Percentiles rank a stretch among this genome's conserved stretches.
Conservation (phyloP, 2,329 filamentous ascomycete genomes). For the Cadophora sp. region DNA sequence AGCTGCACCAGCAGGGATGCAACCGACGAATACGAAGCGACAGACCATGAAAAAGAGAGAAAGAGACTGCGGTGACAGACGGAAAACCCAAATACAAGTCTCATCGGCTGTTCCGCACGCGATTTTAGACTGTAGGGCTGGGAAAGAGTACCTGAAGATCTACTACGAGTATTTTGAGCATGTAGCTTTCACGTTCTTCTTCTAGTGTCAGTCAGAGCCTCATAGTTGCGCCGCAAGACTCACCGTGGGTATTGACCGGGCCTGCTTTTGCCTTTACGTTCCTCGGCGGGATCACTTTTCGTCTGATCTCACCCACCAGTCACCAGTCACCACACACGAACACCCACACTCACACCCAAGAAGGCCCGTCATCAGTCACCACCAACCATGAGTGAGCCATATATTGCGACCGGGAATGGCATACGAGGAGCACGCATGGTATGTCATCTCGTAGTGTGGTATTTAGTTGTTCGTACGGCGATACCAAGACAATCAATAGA, state of each 20-base stretch:
- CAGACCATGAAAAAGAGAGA: not conserved
- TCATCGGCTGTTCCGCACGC: slow-evolving; percentile 13
- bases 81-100: slow-evolving; percentile 4
- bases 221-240: slow-evolving; percentile 7
- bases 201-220: not conserved
- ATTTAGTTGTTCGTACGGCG: not conserved
- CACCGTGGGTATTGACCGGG: not conserved
- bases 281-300: not conserved
- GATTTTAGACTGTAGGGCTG: slow-evolving; percentile 10
- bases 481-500: not conserved
- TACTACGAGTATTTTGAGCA: slow-evolving; percentile 17
- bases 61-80: not conserved
- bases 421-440: slow-evolving; percentile 12
- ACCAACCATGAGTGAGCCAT: slow-evolving; percentile 1
- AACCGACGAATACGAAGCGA: slow-evolving; percentile 17
- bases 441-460: not conserved
- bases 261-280: not conserved
- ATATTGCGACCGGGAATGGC: slow-evolving; percentile 9
- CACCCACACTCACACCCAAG: not conserved
- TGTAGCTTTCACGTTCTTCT: not conserved
- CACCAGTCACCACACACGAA: too few relatives aligned
- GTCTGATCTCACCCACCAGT: not conserved
- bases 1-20: slow-evolving; percentile 11
- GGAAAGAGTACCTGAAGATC: slow-evolving; percentile 13
- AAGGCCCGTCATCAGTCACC: not conserved